Base-by-base conservation (phyloP, 805 yeast species). In the Dipodascopsis tothii region DNA sequence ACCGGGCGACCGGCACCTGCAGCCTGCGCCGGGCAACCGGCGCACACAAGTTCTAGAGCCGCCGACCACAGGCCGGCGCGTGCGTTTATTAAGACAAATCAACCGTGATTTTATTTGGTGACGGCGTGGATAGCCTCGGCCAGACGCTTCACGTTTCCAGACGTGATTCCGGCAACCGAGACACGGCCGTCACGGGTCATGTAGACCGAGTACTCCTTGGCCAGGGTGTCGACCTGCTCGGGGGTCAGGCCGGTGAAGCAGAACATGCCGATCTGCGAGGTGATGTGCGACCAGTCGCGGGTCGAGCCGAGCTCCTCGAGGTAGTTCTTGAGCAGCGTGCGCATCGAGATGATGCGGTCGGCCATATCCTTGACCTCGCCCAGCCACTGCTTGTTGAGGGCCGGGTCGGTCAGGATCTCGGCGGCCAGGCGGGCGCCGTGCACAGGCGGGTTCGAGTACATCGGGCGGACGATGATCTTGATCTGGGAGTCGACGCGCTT, bases 241-340 rank as follows among this genome's bases (percentile, higher is more conserved):
- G 76, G 69, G 25, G 66, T 61, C 50, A 90, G 73, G 5, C 96
- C 95, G 28, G 96, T 88, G 71, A 75, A 90, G 58, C 90, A 84
- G 68, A 90, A 90, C 97, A 90, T 90, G 57, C 98, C 98, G 62
- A 90, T 82, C 66, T 90, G 97, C 60, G 80, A 74, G 44, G 83
- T 70, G 57, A 90, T 73, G 61, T 84, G 95, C 43, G 81, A 81
- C 97, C 97, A 90, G 63, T 77, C 71, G 55, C 81, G 73, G 60
- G 67, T 71, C 60, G 78, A 68, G 60, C 70, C 77, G 48, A 66
- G 70, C 51, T 44, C 60, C 69, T 70, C 78, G 57, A 86, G 73
- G 50, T 75, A 71, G 43, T 75, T 72, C 63, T 75, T 76, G 60
- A 90, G 72, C 48, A 73, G 65, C 43, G 67, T 59, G 63, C 96